A percentile compares a stretch with the other conserved stretches of the same genome.
Conservation (phyloP, 176 grass and related monocot species). For the Lolium multiflorum region DNA sequence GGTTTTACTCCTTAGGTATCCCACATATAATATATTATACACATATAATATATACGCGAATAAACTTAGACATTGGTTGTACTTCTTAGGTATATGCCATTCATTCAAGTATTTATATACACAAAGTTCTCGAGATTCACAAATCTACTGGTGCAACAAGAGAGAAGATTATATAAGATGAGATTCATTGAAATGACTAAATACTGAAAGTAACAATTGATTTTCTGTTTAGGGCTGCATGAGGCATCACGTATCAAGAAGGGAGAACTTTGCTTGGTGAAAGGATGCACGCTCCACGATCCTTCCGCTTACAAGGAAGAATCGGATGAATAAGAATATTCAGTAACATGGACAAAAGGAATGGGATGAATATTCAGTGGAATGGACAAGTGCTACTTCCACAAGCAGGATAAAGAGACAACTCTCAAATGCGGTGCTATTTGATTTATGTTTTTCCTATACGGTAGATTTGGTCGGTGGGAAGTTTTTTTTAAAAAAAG, state of each 20-base stretch:
- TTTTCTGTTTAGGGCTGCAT: neutral
- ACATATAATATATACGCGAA: no score
- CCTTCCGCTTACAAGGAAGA: neutral
- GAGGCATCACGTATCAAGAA: neutral
- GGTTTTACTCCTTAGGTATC: no score
- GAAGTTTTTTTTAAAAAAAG: neutral
- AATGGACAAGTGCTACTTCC: neutral
- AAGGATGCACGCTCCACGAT: neutral
- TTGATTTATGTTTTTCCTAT: neutral
- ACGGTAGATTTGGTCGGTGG: neutral
- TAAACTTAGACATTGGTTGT: neutral
- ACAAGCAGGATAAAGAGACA: neutral
- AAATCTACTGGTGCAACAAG: neutral
- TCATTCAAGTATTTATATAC: neutral
- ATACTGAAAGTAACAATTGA: neutral
- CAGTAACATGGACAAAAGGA: neutral
- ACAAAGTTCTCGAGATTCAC: neutral
- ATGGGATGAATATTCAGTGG: no score
- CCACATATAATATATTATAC: no score
- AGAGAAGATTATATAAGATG: neutral
- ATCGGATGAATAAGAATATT: neutral
- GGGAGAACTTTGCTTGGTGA: neutral
- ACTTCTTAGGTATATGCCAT: neutral
- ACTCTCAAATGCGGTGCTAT: neutral
- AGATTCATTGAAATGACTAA: neutral